These are phyloP conservation scores for Podospora pseudopauciseta DNA, from an alignment of 495 filamentous ascomycete genomes.

Conservation along the genomic window DNA sequence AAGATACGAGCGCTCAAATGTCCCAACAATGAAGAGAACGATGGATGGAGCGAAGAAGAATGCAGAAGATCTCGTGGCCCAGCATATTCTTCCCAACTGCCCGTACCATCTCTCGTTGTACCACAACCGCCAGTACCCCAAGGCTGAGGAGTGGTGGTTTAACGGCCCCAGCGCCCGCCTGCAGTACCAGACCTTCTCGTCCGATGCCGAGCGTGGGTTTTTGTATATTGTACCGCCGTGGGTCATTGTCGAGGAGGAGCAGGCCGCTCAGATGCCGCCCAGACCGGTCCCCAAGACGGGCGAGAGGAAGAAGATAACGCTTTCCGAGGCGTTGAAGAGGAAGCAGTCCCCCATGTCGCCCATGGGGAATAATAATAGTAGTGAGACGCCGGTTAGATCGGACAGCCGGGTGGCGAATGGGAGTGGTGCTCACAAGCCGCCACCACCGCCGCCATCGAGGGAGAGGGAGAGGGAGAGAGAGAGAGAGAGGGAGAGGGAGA, in stretches of 20 bases:
- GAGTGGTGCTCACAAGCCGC: conserved; percentile 10
- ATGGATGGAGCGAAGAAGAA: conserved; percentile 51
- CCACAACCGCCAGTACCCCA: conserved; percentile 35
- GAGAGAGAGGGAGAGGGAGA: conserved; percentile 3
- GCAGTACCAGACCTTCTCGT: conserved; percentile 45
- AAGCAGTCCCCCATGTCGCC: conserved; percentile 40
- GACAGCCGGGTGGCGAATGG: conserved; percentile 24
- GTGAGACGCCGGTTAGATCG: conserved; percentile 24
- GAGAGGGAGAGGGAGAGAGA: conserved; percentile 6
- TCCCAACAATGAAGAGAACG: conserved; percentile 36
- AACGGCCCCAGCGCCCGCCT: conserved; percentile 34
- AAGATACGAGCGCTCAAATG: conserved; percentile 24
- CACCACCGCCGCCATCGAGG: conserved; percentile 5
- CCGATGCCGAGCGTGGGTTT: conserved; percentile 46
- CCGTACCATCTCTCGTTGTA: conserved; percentile 45
- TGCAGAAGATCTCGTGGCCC: conserved; percentile 38
- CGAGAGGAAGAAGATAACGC: conserved; percentile 48
- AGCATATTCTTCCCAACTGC: conserved; percentile 41
- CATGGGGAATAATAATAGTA: conserved; percentile 21
- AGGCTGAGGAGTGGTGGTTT: conserved; percentile 38
- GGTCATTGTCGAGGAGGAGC: conserved; percentile 40
- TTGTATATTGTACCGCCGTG: conserved; percentile 44
- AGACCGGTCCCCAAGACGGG: conserved; percentile 26
- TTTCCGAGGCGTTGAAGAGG: conserved; percentile 47
- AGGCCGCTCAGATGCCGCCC: conserved; percentile 20